Evolutionary conservation across 192 early-diverging fungal genomes (phyloP).

Genomic region (Coemansia sp.): DNA sequence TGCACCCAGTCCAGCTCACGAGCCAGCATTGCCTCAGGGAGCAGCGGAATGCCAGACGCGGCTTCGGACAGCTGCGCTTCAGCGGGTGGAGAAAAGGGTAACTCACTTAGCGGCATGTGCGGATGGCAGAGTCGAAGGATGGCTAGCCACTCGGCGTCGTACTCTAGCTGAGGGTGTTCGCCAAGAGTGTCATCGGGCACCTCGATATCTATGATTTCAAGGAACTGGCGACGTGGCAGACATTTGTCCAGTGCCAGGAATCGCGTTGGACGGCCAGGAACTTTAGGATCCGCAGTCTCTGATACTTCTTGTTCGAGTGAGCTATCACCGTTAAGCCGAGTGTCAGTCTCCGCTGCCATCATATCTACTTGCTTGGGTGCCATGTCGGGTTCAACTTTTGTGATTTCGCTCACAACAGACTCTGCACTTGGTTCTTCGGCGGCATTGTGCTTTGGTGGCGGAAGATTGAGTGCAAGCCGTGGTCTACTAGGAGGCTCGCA

Average conservation of each 20-base stretch:
- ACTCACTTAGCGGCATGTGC: conserved; percentile 60
- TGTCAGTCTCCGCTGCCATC: background rate
- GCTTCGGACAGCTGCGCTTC: conserved; percentile 54
- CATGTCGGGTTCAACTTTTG: background rate
- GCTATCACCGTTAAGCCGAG: background rate
- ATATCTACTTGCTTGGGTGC: background rate
- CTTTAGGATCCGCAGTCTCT: conserved; percentile 17
- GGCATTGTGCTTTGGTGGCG: conserved; percentile 34
- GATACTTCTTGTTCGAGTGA: background rate
- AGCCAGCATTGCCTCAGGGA: conserved; percentile 58
- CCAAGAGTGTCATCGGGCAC: conserved; percentile 38
- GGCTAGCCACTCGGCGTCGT: conserved; percentile 86
- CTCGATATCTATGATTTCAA: conserved; percentile 74
- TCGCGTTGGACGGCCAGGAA: conserved; percentile 61
- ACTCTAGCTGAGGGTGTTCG: conserved; percentile 63
- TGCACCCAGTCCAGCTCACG: conserved; percentile 70
- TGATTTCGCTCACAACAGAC: background rate
- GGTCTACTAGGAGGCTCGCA: conserved; percentile 7
- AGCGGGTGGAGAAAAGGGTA: conserved; percentile 56
- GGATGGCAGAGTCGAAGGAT: conserved; percentile 68
- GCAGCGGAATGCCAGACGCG: conserved; percentile 12
- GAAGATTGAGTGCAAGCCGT: conserved; percentile 32
- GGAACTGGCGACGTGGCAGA: conserved; percentile 71
- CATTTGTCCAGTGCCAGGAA: conserved; percentile 99
- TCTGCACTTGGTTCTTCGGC: background rate